Base-by-base conservation (phyloP, 208 protist genomes). In the Blechomonas ayalai region DNA sequence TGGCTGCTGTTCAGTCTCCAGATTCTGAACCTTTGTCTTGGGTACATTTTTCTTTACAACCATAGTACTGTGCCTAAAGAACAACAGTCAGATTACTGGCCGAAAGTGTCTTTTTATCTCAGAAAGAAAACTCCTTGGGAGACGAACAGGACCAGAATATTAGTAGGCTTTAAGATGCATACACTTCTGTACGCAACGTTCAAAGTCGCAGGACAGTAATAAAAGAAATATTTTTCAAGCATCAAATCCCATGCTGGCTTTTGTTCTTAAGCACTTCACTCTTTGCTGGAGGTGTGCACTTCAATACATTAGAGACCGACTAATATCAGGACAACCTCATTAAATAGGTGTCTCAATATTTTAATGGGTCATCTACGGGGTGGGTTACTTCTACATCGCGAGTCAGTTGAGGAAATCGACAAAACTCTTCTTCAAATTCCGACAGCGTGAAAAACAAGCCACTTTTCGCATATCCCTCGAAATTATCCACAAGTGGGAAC, bases 331-430 rank as follows among this genome's bases (percentile, higher is more conserved):
- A 0, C 18, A 37, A 10, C 23, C 2, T 35, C 25, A 22, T 26
- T 7, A 22, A 8, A 7, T 32, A 4, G 28, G 15, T 52, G 12
- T 25, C 22, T 89, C 60, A 93, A 54, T 75, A 83, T 13, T 80
- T 88, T 34, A 93, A 49, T 10, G 80, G 78, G 52, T 88, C 71
- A 31, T 76, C 77, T 25, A 62, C 57, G 16, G 84, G 84, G 47
- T 90, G 79, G 40, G 67, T 73, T 10, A 90, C 58, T 60, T 93
- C 84, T 18, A 64, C 31, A 37, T 82, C 71, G 26, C 75, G 73
- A 4, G 50, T 55, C n/a, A 82, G 37, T 27, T 75, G 44, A 6
- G 75, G 75, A 36, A 79, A 64, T 15, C 45, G 48, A 42, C 63
- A 73, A 46, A 83, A 86, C 35, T 70, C 59, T 8, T 67, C 47